phyloP scores from a whole-genome alignment of 2,329 filamentous ascomycete species.

The Chrysoporthe deuterocubensis region DNA sequence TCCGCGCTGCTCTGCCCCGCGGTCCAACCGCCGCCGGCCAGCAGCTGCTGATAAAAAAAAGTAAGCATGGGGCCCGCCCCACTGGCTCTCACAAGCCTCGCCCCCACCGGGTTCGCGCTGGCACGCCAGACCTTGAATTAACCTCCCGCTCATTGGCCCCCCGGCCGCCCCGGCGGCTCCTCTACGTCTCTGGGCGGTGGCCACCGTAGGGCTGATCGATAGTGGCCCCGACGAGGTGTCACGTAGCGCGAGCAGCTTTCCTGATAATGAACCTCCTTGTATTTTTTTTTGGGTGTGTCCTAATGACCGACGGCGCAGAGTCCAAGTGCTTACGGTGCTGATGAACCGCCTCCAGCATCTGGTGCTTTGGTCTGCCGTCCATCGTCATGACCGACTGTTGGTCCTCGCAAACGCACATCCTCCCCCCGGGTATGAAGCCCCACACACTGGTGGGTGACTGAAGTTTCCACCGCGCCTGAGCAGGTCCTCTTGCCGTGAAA shows the following conservation, averaged over 20 bases:
- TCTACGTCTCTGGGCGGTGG: too few species aligned
- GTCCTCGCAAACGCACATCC: slow-evolving; percentile 8
- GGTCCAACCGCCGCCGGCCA: background rate
- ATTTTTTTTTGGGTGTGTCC: background rate
- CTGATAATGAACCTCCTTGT: background rate
- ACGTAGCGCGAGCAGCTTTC: too few species aligned
- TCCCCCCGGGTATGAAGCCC: slow-evolving; percentile 19
- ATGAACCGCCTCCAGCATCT: slow-evolving; percentile 4
- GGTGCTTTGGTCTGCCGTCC: slow-evolving; percentile 10
- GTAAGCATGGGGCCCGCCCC: background rate
- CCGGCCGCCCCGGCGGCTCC: too few species aligned
- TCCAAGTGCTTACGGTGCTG: slow-evolving; percentile 15
- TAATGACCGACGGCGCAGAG: slow-evolving; percentile 10
- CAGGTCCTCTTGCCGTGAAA: background rate
- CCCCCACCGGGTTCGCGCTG: too few species aligned
- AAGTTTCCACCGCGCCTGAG: background rate
- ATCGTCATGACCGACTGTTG: slow-evolving; percentile 13
- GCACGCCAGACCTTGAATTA: too few species aligned
- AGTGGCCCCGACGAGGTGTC: too few species aligned
- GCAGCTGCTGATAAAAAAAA: background rate
- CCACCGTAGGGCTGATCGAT: too few species aligned
- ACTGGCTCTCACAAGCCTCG: too few species aligned
- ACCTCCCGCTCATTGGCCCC: too few species aligned
- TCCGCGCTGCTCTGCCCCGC: too few species aligned
- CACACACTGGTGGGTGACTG: slow-evolving; percentile 14